Conservation (phyloP, 2,329 filamentous ascomycete species). For the Curvularia hawaiiensis region DNA sequence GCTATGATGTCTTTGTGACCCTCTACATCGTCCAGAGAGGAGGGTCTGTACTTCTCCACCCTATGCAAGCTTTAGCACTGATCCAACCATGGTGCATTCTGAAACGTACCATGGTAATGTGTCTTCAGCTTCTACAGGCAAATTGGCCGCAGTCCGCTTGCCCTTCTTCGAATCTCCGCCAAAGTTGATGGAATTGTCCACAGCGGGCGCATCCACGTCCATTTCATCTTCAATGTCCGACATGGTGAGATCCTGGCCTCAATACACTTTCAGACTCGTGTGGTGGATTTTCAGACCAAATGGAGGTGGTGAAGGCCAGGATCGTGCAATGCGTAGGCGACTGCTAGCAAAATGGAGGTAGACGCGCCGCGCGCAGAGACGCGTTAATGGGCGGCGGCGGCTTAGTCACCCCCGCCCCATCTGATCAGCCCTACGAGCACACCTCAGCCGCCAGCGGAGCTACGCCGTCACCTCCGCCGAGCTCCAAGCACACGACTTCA, state of each 20-base stretch:
- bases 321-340: background rate
- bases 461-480: conserved; percentile 37
- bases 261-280: no score
- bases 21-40: conserved; percentile 87
- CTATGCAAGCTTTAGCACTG: conserved; percentile 49
- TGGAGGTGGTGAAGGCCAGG: background rate
- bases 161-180: conserved; percentile 81
- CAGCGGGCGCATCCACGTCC: conserved; percentile 66
- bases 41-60: conserved; percentile 97
- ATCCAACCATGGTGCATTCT: fast-evolving
- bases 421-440: conserved; percentile 45
- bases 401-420: conserved; percentile 39
- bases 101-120: conserved; percentile 80
- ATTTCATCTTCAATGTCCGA: conserved; percentile 67
- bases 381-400: conserved; percentile 43
- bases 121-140: conserved; percentile 93
- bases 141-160: conserved; percentile 88
- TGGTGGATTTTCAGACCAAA: background rate
- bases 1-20: conserved; percentile 97
- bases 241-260: conserved; percentile 45
- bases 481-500: conserved; percentile 27
- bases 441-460: conserved; percentile 35
- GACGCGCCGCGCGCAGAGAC: conserved; percentile 33
- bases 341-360: conserved; percentile 4
- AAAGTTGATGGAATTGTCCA: conserved; percentile 65